Evolutionary conservation across 768 basidiomycete species (phyloP).

Genomic region (Pleurotus cornucopiae): DNA sequence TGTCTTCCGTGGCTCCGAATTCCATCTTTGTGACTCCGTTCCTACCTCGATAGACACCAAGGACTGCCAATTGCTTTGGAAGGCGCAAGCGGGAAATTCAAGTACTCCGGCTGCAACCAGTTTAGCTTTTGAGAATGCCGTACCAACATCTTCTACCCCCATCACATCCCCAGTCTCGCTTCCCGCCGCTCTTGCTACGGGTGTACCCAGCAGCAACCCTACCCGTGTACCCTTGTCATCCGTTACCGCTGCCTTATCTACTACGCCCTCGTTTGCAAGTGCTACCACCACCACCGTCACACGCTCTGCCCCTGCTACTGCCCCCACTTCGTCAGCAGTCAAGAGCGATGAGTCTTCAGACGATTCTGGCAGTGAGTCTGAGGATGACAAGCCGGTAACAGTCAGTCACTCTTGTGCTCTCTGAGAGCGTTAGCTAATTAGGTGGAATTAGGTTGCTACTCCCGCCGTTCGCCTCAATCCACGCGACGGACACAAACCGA

Average conservation of each 20-base stretch:
- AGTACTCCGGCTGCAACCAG: slow-evolving; percentile 1
- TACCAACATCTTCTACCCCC: slow-evolving; percentile 9
- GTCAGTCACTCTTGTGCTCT: no score
- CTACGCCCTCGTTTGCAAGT: slow-evolving; percentile 4
- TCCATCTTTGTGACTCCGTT: slow-evolving; percentile 56
- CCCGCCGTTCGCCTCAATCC: background rate
- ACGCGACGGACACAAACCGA: slow-evolving; percentile 12
- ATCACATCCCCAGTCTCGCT: slow-evolving; percentile 1
- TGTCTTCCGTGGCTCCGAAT: slow-evolving; percentile 38
- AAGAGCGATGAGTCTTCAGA: background rate
- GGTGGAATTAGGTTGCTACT: background rate
- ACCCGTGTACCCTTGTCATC: background rate
- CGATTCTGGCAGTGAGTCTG: background rate
- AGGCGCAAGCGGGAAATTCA: slow-evolving; percentile 8
- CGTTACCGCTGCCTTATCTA: slow-evolving; percentile 2
- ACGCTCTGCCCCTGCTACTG: background rate
- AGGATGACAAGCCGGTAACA: background rate
- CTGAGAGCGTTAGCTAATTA: background rate
- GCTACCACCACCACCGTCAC: slow-evolving; percentile 7
- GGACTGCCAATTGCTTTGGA: slow-evolving; percentile 55
- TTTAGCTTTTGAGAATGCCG: slow-evolving; percentile 2
- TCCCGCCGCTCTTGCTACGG: background rate
- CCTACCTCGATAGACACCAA: slow-evolving; percentile 35
- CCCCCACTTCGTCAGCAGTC: background rate
- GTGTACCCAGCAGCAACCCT: background rate